Evolutionary conservation across 2,329 filamentous ascomycete genomes (phyloP).

Genomic region (Hypoxylon sp.): DNA sequence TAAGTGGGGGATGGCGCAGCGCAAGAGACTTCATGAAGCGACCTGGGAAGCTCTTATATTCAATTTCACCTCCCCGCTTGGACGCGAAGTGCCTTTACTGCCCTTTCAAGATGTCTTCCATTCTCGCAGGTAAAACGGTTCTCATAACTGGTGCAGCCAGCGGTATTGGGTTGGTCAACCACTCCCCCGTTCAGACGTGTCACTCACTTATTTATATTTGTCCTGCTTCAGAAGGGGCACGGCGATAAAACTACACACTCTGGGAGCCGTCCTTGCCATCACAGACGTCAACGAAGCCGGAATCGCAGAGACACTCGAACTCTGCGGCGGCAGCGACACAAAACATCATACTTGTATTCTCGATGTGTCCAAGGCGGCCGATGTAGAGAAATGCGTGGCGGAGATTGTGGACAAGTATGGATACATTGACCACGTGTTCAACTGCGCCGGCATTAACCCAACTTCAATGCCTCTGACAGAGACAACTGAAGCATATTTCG

Average conservation of each 20-base stretch:
- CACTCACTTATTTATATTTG: slow-evolving; percentile 5
- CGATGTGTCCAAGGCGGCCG: slow-evolving; percentile 36
- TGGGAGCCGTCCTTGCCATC: slow-evolving; percentile 41
- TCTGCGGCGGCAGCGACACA: slow-evolving; percentile 31
- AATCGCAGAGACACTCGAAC: slow-evolving; percentile 34
- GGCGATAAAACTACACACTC: slow-evolving; percentile 39
- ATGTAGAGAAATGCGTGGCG: slow-evolving; percentile 34
- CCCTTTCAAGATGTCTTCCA: slow-evolving; percentile 32
- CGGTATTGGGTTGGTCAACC: slow-evolving; percentile 39
- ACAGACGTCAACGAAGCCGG: slow-evolving; percentile 41
- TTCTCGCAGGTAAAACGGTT: slow-evolving; percentile 40
- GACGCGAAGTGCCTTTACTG: neutral
- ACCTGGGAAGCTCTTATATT: neutral
- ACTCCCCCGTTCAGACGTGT: neutral
- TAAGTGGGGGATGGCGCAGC: slow-evolving; percentile 35
- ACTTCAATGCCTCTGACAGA: slow-evolving; percentile 56
- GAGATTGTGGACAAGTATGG: slow-evolving; percentile 44
- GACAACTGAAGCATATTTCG: slow-evolving; percentile 61
- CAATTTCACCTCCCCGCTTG: neutral
- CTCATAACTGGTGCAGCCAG: slow-evolving; percentile 44
- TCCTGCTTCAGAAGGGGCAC: slow-evolving; percentile 34
- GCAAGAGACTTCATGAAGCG: slow-evolving; percentile 4
- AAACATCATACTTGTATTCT: slow-evolving; percentile 25
- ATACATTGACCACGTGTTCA: slow-evolving; percentile 56
- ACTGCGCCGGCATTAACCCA: slow-evolving; percentile 63